Evolutionary conservation across 805 yeast species (phyloP), one percentile per base, ranked within the genome.

Genomic region (Brettanomyces anomalus): DNA sequence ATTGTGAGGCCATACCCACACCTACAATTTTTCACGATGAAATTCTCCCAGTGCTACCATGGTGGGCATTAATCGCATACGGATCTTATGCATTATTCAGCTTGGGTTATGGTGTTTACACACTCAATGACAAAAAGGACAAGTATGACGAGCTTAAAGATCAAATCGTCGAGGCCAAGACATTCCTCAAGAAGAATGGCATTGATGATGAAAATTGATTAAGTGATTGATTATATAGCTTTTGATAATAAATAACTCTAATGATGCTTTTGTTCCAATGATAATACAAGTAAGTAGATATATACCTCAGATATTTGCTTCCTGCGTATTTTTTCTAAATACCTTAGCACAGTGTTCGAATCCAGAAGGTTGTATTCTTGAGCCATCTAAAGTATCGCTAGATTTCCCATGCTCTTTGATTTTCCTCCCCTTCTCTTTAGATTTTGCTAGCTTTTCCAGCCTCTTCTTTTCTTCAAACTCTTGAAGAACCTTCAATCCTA

Each of bases 401-500:
- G 10, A 7, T 24, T 24, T 24, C 28, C 28, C 10, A 7, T 24
- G 28, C 10, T 24, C 28, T 24, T 24, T 24, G 6, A 7, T 24
- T 24, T 24, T 24, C 28, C 20, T 11, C 19, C 15, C 20, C 37
- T 18, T 35, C 20, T 35, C 20, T 17, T 17, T 18, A 35, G 37
- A 17, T 30, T 16, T 31, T 19, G 33, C 32, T 7, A 16, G 28
- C 35, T 40, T 60, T 49, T 64, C 66, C 38, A 63, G 54, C 48
- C 79, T 76, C 56, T 84, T 62, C 55, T 68, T 68, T 63, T 77
- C 24, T 61, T 89, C 97, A 41, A 87, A 77, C 51, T 83, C 82
- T 1, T 95, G 87, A 67, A 89, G 90, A 4, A 77, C 96, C 46
- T 76, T 72, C 51, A 90, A 78, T 18, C 83, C 78, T 13, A 81